phyloP scores from a whole-genome alignment of 257 asterid genomes.

The Craterostigma plantagineum region DNA sequence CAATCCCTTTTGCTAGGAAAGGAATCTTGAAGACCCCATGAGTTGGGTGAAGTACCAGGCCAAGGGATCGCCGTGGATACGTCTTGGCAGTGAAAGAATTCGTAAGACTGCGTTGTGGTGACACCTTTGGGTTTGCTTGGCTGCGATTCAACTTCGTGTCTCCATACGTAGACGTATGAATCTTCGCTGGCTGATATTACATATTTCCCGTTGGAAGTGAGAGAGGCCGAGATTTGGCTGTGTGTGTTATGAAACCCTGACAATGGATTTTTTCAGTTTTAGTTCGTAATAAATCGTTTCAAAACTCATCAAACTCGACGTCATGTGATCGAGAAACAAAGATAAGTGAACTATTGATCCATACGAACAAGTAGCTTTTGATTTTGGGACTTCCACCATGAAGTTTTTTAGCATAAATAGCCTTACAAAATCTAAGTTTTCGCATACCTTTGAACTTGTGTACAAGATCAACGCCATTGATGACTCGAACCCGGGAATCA shows the following conservation, averaged over 20 bases:
- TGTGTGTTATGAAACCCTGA: constrained; percentile 77
- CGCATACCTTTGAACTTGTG: constrained; percentile 84
- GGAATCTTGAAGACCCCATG: constrained; percentile 12
- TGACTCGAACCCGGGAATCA: constrained; percentile 80
- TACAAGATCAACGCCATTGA: constrained; percentile 72
- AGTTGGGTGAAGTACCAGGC: constrained; percentile 29
- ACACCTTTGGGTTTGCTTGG: constrained; percentile 66
- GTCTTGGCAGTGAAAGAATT: constrained; percentile 82
- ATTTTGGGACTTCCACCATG: too few relatives aligned
- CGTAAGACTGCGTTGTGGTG: constrained; percentile 48
- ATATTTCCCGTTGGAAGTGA: constrained; percentile 69
- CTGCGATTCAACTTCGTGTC: constrained; percentile 67
- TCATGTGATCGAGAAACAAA: too few relatives aligned
- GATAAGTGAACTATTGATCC: too few relatives aligned
- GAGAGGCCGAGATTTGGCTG: constrained; percentile 90
- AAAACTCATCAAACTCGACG: too few relatives aligned
- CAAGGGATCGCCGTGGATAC: constrained; percentile 89
- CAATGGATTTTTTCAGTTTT: background rate
- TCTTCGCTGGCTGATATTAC: constrained; percentile 89
- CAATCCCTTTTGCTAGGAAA: constrained; percentile 21
- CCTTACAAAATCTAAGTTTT: too few relatives aligned
- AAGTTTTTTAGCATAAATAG: too few relatives aligned
- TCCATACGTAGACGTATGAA: constrained; percentile 82
- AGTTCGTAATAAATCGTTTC: too few relatives aligned
- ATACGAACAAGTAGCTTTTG: too few relatives aligned